A percentile compares a stretch with the other conserved stretches of the same genome.
phyloP scores from a whole-genome alignment of 2,329 filamentous ascomycete genomes.

The Exophiala spinifera region DNA sequence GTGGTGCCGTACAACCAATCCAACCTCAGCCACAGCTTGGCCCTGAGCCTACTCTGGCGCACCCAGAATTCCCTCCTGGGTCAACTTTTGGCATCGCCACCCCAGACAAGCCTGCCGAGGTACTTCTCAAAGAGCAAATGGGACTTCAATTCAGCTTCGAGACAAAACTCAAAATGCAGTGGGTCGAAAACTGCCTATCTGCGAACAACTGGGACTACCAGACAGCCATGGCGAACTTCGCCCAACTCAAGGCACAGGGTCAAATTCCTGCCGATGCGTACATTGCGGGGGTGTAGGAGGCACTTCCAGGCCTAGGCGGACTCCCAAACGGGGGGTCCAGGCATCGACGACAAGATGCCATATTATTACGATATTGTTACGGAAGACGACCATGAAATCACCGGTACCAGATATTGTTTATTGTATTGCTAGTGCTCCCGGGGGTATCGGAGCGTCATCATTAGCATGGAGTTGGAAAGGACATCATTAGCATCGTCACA shows the following conservation, averaged over 20 bases:
- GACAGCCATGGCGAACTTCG: conserved; percentile 70
- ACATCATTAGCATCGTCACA: background rate
- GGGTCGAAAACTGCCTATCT: conserved; percentile 75
- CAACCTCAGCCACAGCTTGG: conserved; percentile 68
- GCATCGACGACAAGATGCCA: background rate
- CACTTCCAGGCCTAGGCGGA: background rate
- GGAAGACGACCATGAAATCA: background rate
- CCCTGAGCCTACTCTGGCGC: conserved; percentile 58
- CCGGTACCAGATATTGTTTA: background rate
- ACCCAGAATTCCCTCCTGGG: conserved; percentile 28
- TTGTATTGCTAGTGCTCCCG: background rate
- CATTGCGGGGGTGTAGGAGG: conserved; percentile 15
- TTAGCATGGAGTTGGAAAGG: conserved; percentile 3
- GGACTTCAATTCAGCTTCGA: conserved; percentile 67
- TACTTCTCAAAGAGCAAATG: conserved; percentile 66
- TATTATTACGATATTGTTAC: background rate
- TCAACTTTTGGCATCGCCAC: conserved; percentile 41
- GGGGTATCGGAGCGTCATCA: background rate
- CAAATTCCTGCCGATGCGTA: conserved; percentile 27
- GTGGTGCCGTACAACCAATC: conserved; percentile 43
- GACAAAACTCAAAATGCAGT: conserved; percentile 76
- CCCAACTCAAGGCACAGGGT: conserved; percentile 60
- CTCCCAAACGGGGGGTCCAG: background rate
- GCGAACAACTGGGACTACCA: conserved; percentile 79
- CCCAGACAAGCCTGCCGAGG: conserved; percentile 46